A percentile compares a stretch with the other conserved stretches of the same genome.
Evolutionary conservation across 2,329 filamentous ascomycete species (phyloP).

Genomic region (Aspergillus ochraceoroseus): DNA sequence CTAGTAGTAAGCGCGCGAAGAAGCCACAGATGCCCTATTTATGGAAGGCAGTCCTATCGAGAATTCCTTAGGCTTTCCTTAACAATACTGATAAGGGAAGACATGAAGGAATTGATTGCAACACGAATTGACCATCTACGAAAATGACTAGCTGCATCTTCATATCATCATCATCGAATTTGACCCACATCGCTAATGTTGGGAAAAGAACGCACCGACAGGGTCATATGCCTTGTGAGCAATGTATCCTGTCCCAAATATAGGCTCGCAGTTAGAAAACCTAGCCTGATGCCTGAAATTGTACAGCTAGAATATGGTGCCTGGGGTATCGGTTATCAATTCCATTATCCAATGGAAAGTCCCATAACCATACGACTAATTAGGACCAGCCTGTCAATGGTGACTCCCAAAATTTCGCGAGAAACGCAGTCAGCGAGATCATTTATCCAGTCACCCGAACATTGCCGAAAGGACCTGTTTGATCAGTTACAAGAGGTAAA

Average conservation of each 20-base stretch:
- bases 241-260: neutral
- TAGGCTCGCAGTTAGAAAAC: neutral
- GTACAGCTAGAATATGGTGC: neutral
- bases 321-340: neutral
- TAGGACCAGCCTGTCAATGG: neutral
- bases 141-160: no score
- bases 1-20: no score
- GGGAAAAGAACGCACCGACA: neutral
- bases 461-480: neutral
- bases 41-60: no score
- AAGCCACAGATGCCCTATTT: no score
- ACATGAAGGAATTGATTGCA: no score
- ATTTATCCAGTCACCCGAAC: neutral
- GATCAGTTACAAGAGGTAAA: neutral
- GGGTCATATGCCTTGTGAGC: neutral
- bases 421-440: conserved; percentile 1
- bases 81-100: no score
- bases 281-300: neutral
- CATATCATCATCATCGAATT: no score
- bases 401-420: neutral
- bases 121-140: no score
- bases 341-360: neutral
- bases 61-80: no score
- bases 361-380: neutral
- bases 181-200: no score